Conservation (phyloP, 1,139 yeast species). For the Pichia sp. region DNA sequence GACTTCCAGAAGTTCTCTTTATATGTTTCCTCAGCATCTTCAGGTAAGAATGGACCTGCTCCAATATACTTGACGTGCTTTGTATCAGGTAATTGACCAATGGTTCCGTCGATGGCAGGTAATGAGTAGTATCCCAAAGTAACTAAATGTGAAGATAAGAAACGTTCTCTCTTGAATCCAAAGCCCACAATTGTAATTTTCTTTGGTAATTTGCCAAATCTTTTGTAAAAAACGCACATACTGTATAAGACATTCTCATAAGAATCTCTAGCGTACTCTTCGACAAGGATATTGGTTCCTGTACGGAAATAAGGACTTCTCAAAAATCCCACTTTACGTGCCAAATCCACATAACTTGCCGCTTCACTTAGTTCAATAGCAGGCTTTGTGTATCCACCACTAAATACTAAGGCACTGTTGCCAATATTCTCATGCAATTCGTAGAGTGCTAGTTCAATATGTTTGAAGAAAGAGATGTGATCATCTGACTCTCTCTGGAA, state of each 20-base stretch:
- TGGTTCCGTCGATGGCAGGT: neutral
- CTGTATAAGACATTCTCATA: slow-evolving; percentile 70
- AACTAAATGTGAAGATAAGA: slow-evolving; percentile 47
- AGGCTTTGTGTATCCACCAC: slow-evolving; percentile 69
- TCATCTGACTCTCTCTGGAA: slow-evolving; percentile 68
- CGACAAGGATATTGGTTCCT: slow-evolving; percentile 31
- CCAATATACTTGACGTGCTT: slow-evolving; percentile 45
- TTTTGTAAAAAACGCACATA: slow-evolving; percentile 48
- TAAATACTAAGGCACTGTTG: slow-evolving; percentile 39
- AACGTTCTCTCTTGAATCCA: slow-evolving; percentile 61
- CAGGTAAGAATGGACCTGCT: slow-evolving; percentile 48
- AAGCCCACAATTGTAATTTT: slow-evolving; percentile 59
- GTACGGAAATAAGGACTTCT: slow-evolving; percentile 9
- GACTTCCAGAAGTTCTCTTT: slow-evolving; percentile 34
- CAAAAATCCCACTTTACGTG: slow-evolving; percentile 7
- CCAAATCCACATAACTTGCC: slow-evolving; percentile 36
- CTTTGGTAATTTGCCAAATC: slow-evolving; percentile 41
- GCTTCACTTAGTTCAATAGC: slow-evolving; percentile 44
- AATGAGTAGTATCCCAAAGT: slow-evolving; percentile 31
- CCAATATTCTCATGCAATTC: slow-evolving; percentile 26
- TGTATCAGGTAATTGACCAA: slow-evolving; percentile 8
- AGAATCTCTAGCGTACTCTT: slow-evolving; percentile 75
- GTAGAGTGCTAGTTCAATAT: slow-evolving; percentile 37
- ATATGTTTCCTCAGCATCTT: slow-evolving; percentile 5
- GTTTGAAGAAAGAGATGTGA: slow-evolving; percentile 60